phyloP scores from a whole-genome alignment of 768 basidiomycete species.

The Boletus patriciae region DNA sequence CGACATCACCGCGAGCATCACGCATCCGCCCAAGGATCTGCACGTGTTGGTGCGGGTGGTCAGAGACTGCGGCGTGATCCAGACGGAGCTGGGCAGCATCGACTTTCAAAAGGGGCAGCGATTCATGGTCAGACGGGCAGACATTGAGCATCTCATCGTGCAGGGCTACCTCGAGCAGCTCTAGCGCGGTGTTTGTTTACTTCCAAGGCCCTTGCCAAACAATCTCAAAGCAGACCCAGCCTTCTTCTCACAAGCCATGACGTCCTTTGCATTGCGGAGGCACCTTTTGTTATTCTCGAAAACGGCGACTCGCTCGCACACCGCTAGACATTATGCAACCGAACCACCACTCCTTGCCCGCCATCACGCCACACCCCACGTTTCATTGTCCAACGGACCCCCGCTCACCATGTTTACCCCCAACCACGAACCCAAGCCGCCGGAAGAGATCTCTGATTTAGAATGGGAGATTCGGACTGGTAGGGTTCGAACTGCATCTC shows the following conservation, averaged over 20 bases:
- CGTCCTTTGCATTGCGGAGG: background rate
- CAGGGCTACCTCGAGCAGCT: conserved; percentile 93
- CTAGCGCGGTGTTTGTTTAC: conserved; percentile 33
- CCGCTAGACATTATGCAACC: conserved; percentile 5
- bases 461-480: conserved; percentile 83
- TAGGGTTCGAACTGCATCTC: conserved; percentile 27
- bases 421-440: conserved; percentile 13
- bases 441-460: conserved; percentile 51
- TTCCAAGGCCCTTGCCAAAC: conserved; percentile 28
- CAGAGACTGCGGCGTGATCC: conserved; percentile 86
- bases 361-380: background rate
- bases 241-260: conserved; percentile 13
- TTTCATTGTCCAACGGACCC: conserved; percentile 5
- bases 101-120: conserved; percentile 89
- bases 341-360: conserved; percentile 18
- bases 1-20: conserved; percentile 83
- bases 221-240: conserved; percentile 1
- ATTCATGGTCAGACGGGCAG: conserved; percentile 83
- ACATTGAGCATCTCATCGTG: conserved; percentile 92
- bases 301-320: background rate
- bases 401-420: conserved; percentile 26
- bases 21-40: conserved; percentile 83
- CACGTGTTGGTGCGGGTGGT: conserved; percentile 86
- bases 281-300: background rate
- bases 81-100: conserved; percentile 88